phyloP scores from a whole-genome alignment of 2,329 filamentous ascomycete species.

The Aaosphaeria pasadenensis region DNA sequence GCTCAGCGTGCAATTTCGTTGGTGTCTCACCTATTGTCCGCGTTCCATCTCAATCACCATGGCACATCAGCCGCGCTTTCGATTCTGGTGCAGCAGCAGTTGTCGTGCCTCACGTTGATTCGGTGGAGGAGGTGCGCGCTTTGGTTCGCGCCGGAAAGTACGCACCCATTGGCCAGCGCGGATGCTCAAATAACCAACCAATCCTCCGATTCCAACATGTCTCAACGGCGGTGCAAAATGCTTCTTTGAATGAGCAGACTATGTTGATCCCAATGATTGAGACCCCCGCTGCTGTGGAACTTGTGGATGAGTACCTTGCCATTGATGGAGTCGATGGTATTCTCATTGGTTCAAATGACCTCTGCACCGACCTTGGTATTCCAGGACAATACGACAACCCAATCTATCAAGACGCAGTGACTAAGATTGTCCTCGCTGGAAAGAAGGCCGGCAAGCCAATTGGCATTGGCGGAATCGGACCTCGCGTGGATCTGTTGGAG shows the following conservation, averaged over 20 bases:
- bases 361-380: constrained; percentile 44
- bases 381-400: constrained; percentile 41
- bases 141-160: constrained; percentile 40
- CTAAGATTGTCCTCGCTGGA: neutral
- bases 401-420: neutral
- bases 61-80: neutral
- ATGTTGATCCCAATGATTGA: neutral
- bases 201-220: constrained; percentile 34
- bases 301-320: neutral
- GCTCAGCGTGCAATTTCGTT: constrained; percentile 22
- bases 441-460: neutral
- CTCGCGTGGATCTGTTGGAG: neutral
- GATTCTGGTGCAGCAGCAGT: neutral
- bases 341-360: constrained; percentile 45
- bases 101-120: neutral
- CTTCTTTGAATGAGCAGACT: neutral
- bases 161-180: constrained; percentile 35
- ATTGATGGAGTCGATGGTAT: constrained; percentile 37
- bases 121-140: constrained; percentile 8
- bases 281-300: neutral
- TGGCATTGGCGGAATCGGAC: neutral
- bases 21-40: neutral
- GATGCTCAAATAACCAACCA: constrained; percentile 37
- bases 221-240: constrained; percentile 19
- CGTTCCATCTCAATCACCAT: neutral